A percentile compares a stretch with the other conserved stretches of the same genome.
Conservation (phyloP, 1,284 basidiomycete species). For the Filobasidium uniguttulatum region DNA sequence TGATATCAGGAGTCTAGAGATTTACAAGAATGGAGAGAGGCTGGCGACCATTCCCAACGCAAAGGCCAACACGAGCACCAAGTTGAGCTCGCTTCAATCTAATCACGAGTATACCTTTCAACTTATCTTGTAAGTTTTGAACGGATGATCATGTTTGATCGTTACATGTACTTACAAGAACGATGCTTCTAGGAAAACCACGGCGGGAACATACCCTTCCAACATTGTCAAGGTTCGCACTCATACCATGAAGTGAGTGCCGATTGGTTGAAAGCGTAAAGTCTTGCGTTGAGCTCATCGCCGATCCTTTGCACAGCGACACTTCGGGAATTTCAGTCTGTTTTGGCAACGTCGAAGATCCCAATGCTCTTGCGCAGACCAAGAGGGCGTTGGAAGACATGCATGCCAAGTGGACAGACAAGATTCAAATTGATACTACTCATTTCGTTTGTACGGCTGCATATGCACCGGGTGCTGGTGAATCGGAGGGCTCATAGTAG, state of each 20-base stretch:
- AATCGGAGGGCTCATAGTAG: conserved; percentile 21
- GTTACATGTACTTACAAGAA: too few species aligned
- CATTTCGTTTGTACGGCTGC: conserved; percentile 91
- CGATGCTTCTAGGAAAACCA: conserved; percentile 47
- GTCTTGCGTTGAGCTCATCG: neutral
- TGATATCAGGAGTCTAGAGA: conserved; percentile 70
- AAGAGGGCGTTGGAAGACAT: conserved; percentile 66
- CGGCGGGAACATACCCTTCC: conserved; percentile 74
- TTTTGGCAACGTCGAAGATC: conserved; percentile 73
- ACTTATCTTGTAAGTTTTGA: conserved; percentile 52
- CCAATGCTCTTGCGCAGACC: conserved; percentile 57
- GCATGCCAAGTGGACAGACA: conserved; percentile 73
- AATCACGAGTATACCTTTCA: conserved; percentile 86
- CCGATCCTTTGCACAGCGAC: conserved; percentile 43
- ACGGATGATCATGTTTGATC: neutral
- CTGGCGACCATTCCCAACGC: conserved; percentile 73
- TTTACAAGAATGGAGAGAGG: conserved; percentile 77
- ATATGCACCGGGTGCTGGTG: conserved; percentile 45
- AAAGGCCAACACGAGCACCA: conserved; percentile 67
- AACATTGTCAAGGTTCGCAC: conserved; percentile 68
- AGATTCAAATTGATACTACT: conserved; percentile 90
- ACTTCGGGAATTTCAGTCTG: conserved; percentile 84
- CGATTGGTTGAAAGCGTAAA: neutral
- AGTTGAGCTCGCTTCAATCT: conserved; percentile 74
- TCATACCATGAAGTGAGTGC: conserved; percentile 57